Base-by-base conservation (phyloP, 169 alveolate genomes). In the Neospora caninum region DNA sequence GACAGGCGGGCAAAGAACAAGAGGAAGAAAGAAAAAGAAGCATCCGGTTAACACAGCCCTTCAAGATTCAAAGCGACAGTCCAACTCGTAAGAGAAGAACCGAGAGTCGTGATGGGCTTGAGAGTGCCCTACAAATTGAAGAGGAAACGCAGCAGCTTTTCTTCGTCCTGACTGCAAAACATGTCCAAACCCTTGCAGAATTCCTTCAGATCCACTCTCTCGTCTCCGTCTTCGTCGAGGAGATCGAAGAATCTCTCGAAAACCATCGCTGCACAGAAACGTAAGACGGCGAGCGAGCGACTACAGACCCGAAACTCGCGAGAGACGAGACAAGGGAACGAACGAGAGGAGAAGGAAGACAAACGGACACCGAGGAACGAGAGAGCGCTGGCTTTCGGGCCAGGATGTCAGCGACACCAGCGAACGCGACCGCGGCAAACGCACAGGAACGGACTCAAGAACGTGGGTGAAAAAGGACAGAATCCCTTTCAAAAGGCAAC, bases 181-280 rank as follows among this genome's bases (percentile, higher is more conserved):
- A 31, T 13, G 42, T 67, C 88, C 27, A 92, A 67, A 25, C 95
- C 95, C 36, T 34, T 38, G 67, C 42, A 36, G 64, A 92, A 92
- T 53, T 92, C 95, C 49, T 92, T 27, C 10, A 80, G 42, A 0
- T 88, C 89, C 27, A 92, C 83, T 41, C 34, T 78, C 49, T 88
- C 69, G 88, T 88, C 88, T 0, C 86, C 84, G 58, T 92, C 88
- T 38, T 88, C 45, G 36, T 92, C 95, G 31, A 92, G 80, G 29
- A 92, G 27, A 13, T 67, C 73, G 67, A 92, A 92, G 22, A 92
- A 38, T 2, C 95, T 82, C 80, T 92, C 95, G 20, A 78, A 78
- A 10, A 78, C 86, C 86, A 78, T 78, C 39, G 86, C 86, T 78
- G 86, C 86, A 38, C 7, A 49, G 58, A 49, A 22, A 22, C 4